Evolutionary conservation across 192 early-diverging fungal genomes (phyloP), one percentile per base, ranked within the genome.

Genomic region (Linnemannia hyalina): DNA sequence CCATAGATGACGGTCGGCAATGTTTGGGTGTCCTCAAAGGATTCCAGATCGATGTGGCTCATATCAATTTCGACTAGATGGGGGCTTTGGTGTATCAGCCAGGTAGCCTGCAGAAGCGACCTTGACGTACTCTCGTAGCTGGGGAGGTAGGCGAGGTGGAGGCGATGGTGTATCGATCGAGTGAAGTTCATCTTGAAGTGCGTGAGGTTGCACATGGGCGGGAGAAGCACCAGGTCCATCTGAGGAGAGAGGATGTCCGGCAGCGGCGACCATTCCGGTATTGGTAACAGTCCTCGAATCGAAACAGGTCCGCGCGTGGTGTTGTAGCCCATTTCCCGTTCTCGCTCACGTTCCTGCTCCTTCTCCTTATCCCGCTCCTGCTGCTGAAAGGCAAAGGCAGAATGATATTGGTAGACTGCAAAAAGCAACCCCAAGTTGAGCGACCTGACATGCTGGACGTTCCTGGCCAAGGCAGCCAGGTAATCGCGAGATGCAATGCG

Each of bases 401-500:
- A 32, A 15, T 65, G 60, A 32, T 32, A 65, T 29, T 32, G 60
- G 60, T 65, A 65, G 9, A 65, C 60, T 15, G 60, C 60, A 65
- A 65, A 65, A 10, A 65, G 60, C 60, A 65, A 32, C 29, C 60
- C 60, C 60, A 26, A 65, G 29, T 65, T 1, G 60, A 65, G 60
- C 0, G 60, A 65, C 26, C 32, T 65, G n/a, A 65, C 60, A 65
- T 65, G 60, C 26, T 65, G 60, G 13, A 65, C 11, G 32, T 65
- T 65, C 11, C 60, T 65, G 60, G 26, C 60, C n/a, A 65, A 29
- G 3, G 60, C 60, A 16, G 1, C 60, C 6, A 65, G 60, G 60
- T 65, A 65, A 11, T 65, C 26, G 60, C 11, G 60, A 29, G 60
- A 65, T 65, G 60, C 60, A 65, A 65, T 65, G 60, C 60, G 60